phyloP scores from a whole-genome alignment of 495 filamentous ascomycete genomes.

The Neurospora sp. region DNA sequence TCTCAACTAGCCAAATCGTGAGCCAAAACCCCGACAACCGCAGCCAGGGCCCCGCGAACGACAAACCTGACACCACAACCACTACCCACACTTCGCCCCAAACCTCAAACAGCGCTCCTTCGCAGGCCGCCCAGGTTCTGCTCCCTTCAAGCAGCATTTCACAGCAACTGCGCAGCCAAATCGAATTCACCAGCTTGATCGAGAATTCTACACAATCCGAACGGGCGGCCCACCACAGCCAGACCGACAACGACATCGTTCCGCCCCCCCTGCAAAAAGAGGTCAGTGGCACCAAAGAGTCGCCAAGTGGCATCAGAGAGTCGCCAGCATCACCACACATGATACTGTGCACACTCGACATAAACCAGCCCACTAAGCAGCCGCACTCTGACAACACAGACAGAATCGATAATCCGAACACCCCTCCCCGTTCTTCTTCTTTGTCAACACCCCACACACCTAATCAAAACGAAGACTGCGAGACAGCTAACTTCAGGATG shows the following conservation, averaged over 20 bases:
- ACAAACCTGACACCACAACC: neutral
- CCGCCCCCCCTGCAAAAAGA: slow-evolving; percentile 10
- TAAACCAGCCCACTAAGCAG: neutral
- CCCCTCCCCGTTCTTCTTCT: neutral
- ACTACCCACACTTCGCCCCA: neutral
- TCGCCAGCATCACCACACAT: neutral
- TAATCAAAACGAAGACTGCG: neutral
- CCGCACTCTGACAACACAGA: neutral
- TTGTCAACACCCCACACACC: neutral
- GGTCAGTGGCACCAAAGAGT: neutral
- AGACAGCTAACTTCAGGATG: neutral
- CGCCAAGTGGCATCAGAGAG: neutral
- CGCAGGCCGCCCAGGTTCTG: slow-evolving; percentile 22
- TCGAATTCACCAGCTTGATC: neutral
- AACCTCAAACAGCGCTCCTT: neutral
- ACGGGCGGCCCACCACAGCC: neutral
- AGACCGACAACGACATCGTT: slow-evolving; percentile 8
- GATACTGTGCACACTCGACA: neutral
- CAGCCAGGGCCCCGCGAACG: neutral
- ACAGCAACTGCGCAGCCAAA: slow-evolving; percentile 12
- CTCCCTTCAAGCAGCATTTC: slow-evolving; percentile 13
- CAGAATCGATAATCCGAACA: neutral
- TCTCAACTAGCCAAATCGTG: neutral
- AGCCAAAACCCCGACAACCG: neutral
- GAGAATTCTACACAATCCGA: neutral